A percentile compares a stretch with the other conserved stretches of the same genome.
These are phyloP conservation scores for Trametes cinnabarina DNA, from an alignment of 768 basidiomycete species.

Conservation along the genomic window DNA sequence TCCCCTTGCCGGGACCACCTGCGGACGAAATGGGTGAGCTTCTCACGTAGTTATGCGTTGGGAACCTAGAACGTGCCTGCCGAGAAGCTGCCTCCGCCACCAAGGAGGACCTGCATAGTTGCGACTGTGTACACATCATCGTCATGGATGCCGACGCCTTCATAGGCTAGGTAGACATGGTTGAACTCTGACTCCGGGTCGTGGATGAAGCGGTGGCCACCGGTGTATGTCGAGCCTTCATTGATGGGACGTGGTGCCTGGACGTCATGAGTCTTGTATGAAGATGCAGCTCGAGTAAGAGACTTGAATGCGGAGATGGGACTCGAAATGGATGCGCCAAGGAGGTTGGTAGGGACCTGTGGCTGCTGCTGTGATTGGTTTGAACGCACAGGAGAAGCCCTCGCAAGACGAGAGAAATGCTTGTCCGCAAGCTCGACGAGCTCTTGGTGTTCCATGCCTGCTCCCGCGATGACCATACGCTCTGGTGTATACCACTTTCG, in stretches of 20 bases:
- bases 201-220: constrained; percentile 73
- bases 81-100: constrained; percentile 95
- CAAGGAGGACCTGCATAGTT: constrained; percentile 91
- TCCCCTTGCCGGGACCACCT: constrained; percentile 98
- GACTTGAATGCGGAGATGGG: constrained; percentile 60
- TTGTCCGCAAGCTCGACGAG: constrained; percentile 84
- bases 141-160: constrained; percentile 87
- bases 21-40: constrained; percentile 11
- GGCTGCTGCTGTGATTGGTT: constrained; percentile 19
- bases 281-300: constrained; percentile 72
- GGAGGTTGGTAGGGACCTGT: constrained; percentile 57
- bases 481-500: constrained; percentile 89
- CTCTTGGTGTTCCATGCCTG: constrained; percentile 87
- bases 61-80: constrained; percentile 51
- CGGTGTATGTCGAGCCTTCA: constrained; percentile 65
- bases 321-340: constrained; percentile 41
- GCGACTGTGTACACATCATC: constrained; percentile 92
- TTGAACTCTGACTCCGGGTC: constrained; percentile 71
- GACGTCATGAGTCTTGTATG: constrained; percentile 47
- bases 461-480: constrained; percentile 91
- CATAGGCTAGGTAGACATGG: constrained; percentile 90
- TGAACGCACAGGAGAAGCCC: constrained; percentile 30
- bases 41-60: neutral
- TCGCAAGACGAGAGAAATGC: constrained; percentile 68
- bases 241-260: constrained; percentile 18